Evolutionary conservation across 129 eudicot genomes (phyloP), one percentile per base, ranked within the genome.

Genomic region (Pseudognaphalium luteoalbum): DNA sequence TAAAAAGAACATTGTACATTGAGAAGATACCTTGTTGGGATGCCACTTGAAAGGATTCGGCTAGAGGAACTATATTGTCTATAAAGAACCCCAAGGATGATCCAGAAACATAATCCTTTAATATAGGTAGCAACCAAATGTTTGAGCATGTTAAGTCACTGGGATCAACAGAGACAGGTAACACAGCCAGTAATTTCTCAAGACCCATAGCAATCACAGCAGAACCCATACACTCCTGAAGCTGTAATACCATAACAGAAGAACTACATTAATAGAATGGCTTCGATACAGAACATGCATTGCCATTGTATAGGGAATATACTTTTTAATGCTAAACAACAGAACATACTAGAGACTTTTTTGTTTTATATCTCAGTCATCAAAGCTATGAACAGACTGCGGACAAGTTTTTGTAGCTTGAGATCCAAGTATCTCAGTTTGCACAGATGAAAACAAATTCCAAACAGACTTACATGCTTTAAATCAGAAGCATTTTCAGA

Each of bases 191-290:
- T 37, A 94, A 52, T 62, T 87, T 87, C 84, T 91, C 92, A 16
- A 92, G 91, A 29, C 98, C 98, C 88, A 87, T 84, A 29, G 97
- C 97, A 83, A 77, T 76, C 75, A 89, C 78, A 77, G 98, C 96
- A 87, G 91, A 86, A 42, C 98, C 96, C 44, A 94, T 72, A 83
- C 96, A 94, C 66, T 83, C 87, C 70, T 87, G 87, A 68, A 91
- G 78, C 98, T 94, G 96, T 76, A 83, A 75, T 61, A 22, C 66
- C 22, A 58, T 25, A 62, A 19, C 30, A 66, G 62, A 66, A 35
- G n/a, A 61, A 65, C 57, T 29, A 42, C 25, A 17, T 59, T 41
- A 65, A 29, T 57, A 20, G 25, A 76, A 34, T 58, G 56, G 63
- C 52, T 62, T 54, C 54, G 28, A 71, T 25, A 15, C 47, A 9